Evolutionary conservation across 75 land plant genomes (phyloP).

Genomic region (Pseudotsuga menziesii): DNA sequence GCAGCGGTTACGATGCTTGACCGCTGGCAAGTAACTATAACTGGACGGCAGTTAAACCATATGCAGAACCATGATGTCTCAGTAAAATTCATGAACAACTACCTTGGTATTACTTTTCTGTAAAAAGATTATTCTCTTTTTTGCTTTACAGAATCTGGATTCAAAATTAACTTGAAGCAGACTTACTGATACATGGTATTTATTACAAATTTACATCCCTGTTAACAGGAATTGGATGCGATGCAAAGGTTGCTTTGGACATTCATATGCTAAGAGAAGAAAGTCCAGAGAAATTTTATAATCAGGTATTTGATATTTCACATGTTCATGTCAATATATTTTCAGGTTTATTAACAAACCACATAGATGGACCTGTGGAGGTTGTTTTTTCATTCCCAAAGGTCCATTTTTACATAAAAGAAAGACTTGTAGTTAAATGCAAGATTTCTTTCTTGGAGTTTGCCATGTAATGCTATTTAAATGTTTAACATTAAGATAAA

Average conservation of each 20-base stretch:
- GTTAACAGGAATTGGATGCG: conserved; percentile 83
- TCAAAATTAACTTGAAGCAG: not conserved
- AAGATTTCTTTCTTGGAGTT: too few species aligned
- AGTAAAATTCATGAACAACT: conserved; percentile 79
- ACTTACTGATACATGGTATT: not conserved
- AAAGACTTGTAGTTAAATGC: too few species aligned
- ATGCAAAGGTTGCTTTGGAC: conserved; percentile 95
- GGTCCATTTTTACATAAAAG: too few species aligned
- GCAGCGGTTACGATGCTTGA: conserved; percentile 93
- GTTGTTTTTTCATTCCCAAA: too few species aligned
- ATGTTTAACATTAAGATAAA: too few species aligned
- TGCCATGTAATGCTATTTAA: too few species aligned
- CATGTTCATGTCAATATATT: too few species aligned
- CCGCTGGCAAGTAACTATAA: conserved; percentile 64
- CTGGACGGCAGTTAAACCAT: conserved; percentile 31
- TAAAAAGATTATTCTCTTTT: not conserved
- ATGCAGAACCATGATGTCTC: conserved; percentile 10
- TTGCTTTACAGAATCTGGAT: not conserved
- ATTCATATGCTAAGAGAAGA: conserved; percentile 91
- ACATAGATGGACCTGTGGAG: too few species aligned
- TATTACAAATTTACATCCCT: not conserved
- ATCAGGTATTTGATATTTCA: conserved; percentile 47
- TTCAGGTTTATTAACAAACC: too few species aligned
- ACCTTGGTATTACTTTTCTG: conserved; percentile 54
- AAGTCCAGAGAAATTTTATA: conserved; percentile 91